Evolutionary conservation across 2,329 filamentous ascomycete genomes (phyloP).

Genomic region (Hypoxylon sp.): DNA sequence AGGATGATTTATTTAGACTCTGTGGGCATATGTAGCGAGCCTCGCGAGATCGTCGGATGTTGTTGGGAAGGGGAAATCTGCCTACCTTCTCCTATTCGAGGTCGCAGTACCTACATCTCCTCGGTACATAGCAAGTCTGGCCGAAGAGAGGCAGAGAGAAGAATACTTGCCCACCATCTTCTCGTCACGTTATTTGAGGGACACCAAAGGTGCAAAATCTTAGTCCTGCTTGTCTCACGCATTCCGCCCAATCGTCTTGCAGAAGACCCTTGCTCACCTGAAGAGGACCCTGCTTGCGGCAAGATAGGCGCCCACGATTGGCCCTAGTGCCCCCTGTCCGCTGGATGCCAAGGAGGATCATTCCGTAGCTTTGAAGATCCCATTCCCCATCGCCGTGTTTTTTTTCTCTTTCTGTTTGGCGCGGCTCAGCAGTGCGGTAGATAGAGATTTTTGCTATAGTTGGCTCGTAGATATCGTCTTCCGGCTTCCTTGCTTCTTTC

Average conservation of each 20-base stretch:
- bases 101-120: conserved; percentile 21
- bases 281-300: conserved; percentile 38
- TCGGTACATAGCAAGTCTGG: too few species aligned
- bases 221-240: conserved; percentile 36
- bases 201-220: conserved; percentile 31
- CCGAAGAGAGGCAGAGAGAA: conserved; percentile 33
- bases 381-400: conserved; percentile 16
- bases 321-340: conserved; percentile 36
- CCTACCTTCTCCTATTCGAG: conserved; percentile 10
- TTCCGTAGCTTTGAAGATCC: conserved; percentile 35
- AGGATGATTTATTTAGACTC: conserved; percentile 8
- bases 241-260: conserved; percentile 39
- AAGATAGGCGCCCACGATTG: conserved; percentile 43
- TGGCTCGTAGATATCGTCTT: conserved; percentile 10
- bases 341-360: conserved; percentile 37
- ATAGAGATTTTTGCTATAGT: conserved; percentile 14
- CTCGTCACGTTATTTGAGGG: conserved; percentile 44
- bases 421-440: conserved; percentile 25
- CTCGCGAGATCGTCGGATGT: conserved; percentile 10
- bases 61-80: conserved; percentile 1
- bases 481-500: conserved; percentile 6
- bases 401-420: conserved; percentile 21
- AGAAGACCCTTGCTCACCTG: conserved; percentile 44
- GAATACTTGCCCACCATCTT: conserved; percentile 42
- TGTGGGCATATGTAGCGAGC: conserved; percentile 4